Percentiles rank a stretch among this genome's conserved stretches.
Conservation (phyloP, 2,329 filamentous ascomycete genomes). For the Sclerotinia sclerotiorum region DNA sequence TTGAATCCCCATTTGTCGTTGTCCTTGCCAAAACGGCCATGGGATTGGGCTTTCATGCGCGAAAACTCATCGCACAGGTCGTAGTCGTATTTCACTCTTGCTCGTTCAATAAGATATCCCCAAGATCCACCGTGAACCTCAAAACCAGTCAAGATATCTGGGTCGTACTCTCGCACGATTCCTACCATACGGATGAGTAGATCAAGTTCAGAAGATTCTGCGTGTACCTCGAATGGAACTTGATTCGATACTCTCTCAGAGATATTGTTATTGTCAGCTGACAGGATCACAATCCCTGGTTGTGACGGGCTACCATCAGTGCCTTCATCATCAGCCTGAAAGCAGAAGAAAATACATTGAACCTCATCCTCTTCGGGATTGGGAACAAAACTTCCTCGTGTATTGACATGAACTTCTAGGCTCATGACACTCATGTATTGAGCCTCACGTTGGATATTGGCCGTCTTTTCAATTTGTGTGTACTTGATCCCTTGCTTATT, state of each 20-base stretch:
- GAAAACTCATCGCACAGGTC: constrained; percentile 90
- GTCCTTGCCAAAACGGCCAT: constrained; percentile 82
- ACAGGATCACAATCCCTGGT: constrained; percentile 72
- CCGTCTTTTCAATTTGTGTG: constrained; percentile 71
- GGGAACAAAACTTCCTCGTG: constrained; percentile 74
- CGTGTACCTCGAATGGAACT: constrained; percentile 62
- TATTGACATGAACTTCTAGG: constrained; percentile 88
- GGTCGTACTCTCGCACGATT: constrained; percentile 79
- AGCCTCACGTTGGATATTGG: constrained; percentile 76
- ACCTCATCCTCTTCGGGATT: constrained; percentile 91
- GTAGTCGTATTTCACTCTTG: constrained; percentile 81
- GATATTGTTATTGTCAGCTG: constrained; percentile 55
- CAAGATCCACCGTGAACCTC: constrained; percentile 92
- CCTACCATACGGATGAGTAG: constrained; percentile 83
- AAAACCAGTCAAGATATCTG: constrained; percentile 90
- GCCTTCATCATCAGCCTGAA: constrained; percentile 71
- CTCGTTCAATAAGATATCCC: constrained; percentile 93
- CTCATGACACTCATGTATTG: constrained; percentile 98
- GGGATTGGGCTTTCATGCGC: constrained; percentile 78
- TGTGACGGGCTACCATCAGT: constrained; percentile 54
- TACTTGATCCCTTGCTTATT: constrained; percentile 83
- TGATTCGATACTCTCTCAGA: constrained; percentile 62
- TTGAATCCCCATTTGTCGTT: constrained; percentile 91
- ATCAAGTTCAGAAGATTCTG: constrained; percentile 79
- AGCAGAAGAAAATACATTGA: constrained; percentile 84